Percentiles rank a stretch among this genome's conserved stretches.
These are phyloP conservation scores for Nemophila menziesii DNA, from an alignment of 257 asterid genomes.

Conservation along the genomic window DNA sequence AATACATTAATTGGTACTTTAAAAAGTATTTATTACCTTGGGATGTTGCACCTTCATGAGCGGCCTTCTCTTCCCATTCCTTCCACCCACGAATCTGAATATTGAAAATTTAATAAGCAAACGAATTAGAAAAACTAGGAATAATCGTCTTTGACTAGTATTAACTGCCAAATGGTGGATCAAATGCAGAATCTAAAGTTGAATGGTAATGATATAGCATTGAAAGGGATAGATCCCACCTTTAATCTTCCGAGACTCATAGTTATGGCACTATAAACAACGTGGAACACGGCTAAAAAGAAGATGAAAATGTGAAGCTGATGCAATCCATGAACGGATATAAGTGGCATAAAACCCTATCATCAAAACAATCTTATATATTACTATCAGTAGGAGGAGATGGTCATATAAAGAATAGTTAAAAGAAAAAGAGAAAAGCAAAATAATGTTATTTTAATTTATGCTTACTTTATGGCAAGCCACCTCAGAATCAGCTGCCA, in stretches of 20 bases:
- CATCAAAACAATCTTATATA: neutral
- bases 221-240: conserved; percentile 21
- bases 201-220: neutral
- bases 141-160: too few species aligned
- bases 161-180: too few species aligned
- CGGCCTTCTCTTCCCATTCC: conserved; percentile 57
- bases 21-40: conserved; percentile 25
- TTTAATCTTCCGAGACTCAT: conserved; percentile 64
- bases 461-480: conserved; percentile 32
- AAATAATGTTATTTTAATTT: neutral
- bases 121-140: neutral
- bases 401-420: too few species aligned
- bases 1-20: neutral
- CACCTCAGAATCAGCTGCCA: conserved; percentile 34
- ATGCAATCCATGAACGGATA: conserved; percentile 58
- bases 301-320: conserved; percentile 81
- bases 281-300: conserved; percentile 74
- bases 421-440: too few species aligned
- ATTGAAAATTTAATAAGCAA: neutral
- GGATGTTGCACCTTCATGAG: conserved; percentile 23
- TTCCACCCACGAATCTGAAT: conserved; percentile 89
- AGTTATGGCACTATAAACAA: conserved; percentile 51
- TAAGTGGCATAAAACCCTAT: conserved; percentile 57
- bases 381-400: too few species aligned
- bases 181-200: too few species aligned